phyloP scores from a whole-genome alignment of 2,329 filamentous ascomycete genomes.

The Dactylellina sp. region DNA sequence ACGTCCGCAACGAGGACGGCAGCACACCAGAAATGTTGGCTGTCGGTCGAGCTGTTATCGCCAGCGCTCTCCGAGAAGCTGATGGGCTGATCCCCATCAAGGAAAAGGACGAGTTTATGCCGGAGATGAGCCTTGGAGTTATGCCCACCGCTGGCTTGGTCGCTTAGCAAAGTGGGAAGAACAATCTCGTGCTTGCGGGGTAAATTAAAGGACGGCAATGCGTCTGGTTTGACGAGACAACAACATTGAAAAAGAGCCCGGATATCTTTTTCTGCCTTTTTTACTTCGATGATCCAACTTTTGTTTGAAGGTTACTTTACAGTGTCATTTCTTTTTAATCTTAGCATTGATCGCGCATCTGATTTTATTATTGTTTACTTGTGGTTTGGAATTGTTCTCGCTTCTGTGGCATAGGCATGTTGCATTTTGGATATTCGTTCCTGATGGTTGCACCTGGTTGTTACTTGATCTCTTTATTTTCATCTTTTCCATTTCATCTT shows the following conservation, averaged over 20 bases:
- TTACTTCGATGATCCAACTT: not conserved
- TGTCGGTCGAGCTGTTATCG: constrained; percentile 37
- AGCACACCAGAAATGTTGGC: constrained; percentile 48
- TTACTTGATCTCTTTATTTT: not conserved
- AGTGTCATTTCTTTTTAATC: not conserved
- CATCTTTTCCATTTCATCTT: not conserved
- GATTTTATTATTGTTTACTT: no score
- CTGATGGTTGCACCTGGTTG: no score
- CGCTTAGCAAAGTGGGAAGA: constrained; percentile 13
- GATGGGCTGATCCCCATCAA: constrained; percentile 41
- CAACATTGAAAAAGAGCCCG: constrained; percentile 15
- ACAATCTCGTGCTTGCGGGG: constrained; percentile 25
- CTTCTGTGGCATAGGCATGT: no score
- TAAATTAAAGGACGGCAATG: constrained; percentile 29
- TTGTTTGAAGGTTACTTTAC: constrained; percentile 16
- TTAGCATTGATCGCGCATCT: no score
- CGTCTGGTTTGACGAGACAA: constrained; percentile 50
- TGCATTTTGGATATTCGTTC: no score
- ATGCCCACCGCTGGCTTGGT: constrained; percentile 41
- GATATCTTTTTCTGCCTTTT: constrained; percentile 21
- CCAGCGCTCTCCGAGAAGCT: constrained; percentile 36
- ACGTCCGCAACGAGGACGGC: constrained; percentile 43
- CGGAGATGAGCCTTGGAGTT: constrained; percentile 51
- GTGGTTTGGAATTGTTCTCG: no score
- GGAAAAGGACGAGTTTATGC: constrained; percentile 53